A percentile compares a stretch with the other conserved stretches of the same genome.
Evolutionary conservation across 805 yeast species (phyloP).

Genomic region (Lachancea dasiensis): DNA sequence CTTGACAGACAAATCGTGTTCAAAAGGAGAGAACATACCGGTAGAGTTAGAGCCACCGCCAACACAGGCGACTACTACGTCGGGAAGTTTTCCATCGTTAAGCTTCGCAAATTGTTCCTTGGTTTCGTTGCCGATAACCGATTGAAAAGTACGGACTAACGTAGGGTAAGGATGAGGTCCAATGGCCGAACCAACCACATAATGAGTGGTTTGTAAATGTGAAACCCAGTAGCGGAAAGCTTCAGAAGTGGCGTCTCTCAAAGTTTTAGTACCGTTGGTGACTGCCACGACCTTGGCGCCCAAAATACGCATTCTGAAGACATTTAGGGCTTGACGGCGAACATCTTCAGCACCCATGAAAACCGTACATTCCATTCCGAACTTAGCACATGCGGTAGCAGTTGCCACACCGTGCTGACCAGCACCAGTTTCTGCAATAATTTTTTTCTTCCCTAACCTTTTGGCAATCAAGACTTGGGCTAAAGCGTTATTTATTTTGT

Average conservation of each 20-base stretch:
- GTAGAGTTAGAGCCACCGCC: slow-evolving; percentile 99
- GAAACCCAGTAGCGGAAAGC: slow-evolving; percentile 96
- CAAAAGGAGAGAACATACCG: slow-evolving; percentile 94
- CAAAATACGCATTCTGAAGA: slow-evolving; percentile 91
- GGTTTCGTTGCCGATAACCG: slow-evolving; percentile 93
- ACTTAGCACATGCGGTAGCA: slow-evolving; percentile 87
- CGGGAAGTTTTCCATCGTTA: slow-evolving; percentile 80
- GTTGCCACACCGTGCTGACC: slow-evolving; percentile 94
- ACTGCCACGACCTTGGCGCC: slow-evolving; percentile 96
- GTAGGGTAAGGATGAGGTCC: slow-evolving; percentile 99
- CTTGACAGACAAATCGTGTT: slow-evolving; percentile 68
- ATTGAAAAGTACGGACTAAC: slow-evolving; percentile 95
- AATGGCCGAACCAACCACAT: slow-evolving; percentile 95
- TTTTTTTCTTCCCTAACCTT: slow-evolving; percentile 67
- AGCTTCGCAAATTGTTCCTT: slow-evolving; percentile 79
- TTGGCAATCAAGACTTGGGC: slow-evolving; percentile 78
- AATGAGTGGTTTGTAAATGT: slow-evolving; percentile 78
- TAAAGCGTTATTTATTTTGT: slow-evolving; percentile 77
- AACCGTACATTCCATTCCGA: slow-evolving; percentile 89
- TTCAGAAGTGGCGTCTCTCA: slow-evolving; percentile 97
- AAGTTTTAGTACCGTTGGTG: slow-evolving; percentile 88
- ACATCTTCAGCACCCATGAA: slow-evolving; percentile 99
- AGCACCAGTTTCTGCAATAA: slow-evolving; percentile 89
- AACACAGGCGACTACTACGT: slow-evolving; percentile 95
- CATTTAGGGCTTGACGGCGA: slow-evolving; percentile 96